Conservation (phyloP, 1,284 basidiomycete species). For the Albatrellus sp. region DNA sequence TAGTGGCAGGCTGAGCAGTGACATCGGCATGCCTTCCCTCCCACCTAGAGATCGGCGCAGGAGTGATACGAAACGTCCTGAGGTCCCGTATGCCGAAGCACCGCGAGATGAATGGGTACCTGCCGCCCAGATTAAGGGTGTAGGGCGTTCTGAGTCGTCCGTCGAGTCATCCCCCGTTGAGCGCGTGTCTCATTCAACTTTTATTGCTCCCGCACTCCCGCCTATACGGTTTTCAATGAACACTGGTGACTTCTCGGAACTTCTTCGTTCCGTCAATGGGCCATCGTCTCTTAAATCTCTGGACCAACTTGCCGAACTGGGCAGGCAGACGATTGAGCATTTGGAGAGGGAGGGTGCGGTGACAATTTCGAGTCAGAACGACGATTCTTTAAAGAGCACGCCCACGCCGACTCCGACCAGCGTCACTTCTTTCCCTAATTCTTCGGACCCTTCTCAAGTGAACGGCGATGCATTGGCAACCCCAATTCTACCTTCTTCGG, state of each 20-base stretch:
- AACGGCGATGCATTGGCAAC: no score
- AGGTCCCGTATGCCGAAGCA: not conserved
- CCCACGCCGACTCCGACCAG: not conserved
- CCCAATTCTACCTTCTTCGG: no score
- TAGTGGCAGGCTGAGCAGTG: conserved; percentile 19
- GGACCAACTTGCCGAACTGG: conserved; percentile 23
- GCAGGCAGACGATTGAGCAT: conserved; percentile 23
- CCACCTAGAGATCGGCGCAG: conserved; percentile 34
- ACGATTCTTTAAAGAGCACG: no score
- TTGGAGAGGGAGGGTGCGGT: not conserved
- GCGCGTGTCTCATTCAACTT: conserved; percentile 57
- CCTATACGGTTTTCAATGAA: conserved; percentile 78
- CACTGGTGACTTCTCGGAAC: conserved; percentile 64
- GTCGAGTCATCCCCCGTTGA: conserved; percentile 45
- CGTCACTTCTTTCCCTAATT: not conserved
- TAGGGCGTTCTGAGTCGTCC: conserved; percentile 17
- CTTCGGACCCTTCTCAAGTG: not conserved
- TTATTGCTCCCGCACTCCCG: conserved; percentile 68
- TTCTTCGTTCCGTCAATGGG: conserved; percentile 44
- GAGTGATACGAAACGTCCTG: not conserved
- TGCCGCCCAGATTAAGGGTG: not conserved
- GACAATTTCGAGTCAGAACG: no score
- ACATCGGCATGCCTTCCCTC: conserved; percentile 24
- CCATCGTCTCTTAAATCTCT: conserved; percentile 28
- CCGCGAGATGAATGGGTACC: not conserved